phyloP scores from a whole-genome alignment of 2,329 filamentous ascomycete genomes.

The Xylaria sp. region DNA sequence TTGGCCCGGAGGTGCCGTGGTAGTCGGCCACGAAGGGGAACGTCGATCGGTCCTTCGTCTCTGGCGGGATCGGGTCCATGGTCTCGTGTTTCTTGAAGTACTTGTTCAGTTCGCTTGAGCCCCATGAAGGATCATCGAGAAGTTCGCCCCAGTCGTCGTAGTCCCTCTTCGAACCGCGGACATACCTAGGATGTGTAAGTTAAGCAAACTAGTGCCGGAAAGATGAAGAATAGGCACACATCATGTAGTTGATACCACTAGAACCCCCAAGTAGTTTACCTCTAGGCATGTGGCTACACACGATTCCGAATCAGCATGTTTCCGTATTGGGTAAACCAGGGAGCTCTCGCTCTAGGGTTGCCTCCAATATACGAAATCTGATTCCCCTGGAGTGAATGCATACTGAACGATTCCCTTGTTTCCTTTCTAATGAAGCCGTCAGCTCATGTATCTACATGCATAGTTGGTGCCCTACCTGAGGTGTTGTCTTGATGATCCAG shows the following conservation, averaged over 20 bases:
- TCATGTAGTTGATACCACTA: constrained; percentile 4
- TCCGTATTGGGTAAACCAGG: not conserved
- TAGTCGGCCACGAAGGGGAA: constrained; percentile 5
- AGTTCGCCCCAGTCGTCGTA: constrained; percentile 17
- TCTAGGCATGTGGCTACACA: not conserved
- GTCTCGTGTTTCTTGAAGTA: constrained; percentile 8
- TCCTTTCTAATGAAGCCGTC: constrained; percentile 2
- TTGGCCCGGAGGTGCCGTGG: not conserved
- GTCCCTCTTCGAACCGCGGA: constrained; percentile 24
- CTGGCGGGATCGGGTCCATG: constrained; percentile 1
- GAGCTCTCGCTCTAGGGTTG: too few species aligned
- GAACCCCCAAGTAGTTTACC: constrained; percentile 4
- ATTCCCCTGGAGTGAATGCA: not conserved
- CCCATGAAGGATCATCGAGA: not conserved
- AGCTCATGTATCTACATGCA: too few species aligned
- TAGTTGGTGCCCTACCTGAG: not conserved
- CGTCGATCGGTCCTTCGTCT: not conserved
- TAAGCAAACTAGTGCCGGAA: not conserved
- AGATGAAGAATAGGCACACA: not conserved
- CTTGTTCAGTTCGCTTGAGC: not conserved
- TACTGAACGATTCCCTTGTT: constrained; percentile 1
- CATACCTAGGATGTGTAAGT: not conserved
- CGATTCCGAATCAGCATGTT: not conserved
- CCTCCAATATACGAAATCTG: too few species aligned
- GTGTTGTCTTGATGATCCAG: constrained; percentile 4